Percentiles rank a stretch among this genome's conserved stretches.
phyloP scores from a whole-genome alignment of 1,284 basidiomycete species.

The Pterula multifida region DNA sequence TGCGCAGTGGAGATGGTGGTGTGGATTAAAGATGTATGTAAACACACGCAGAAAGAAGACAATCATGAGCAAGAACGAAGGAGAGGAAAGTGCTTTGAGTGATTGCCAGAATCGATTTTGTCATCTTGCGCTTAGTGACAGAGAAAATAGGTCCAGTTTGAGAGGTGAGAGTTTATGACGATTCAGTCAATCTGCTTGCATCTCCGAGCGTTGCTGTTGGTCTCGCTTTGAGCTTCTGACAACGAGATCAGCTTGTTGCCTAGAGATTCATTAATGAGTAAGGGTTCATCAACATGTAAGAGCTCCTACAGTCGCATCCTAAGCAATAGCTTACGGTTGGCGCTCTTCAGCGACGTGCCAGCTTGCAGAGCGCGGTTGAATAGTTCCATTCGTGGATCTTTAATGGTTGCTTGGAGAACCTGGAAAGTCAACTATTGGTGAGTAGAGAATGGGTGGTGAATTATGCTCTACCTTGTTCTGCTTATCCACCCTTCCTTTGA shows the following conservation, averaged over 20 bases:
- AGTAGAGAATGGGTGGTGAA: not conserved
- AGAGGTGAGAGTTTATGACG: too few species aligned
- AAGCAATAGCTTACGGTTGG: conserved; percentile 64
- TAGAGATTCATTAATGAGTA: conserved; percentile 17
- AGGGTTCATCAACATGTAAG: conserved; percentile 1
- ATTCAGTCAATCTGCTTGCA: not conserved
- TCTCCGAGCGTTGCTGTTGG: not conserved
- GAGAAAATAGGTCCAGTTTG: too few species aligned
- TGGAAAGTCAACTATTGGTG: conserved; percentile 14
- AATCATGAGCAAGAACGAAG: too few species aligned
- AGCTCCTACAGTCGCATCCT: conserved; percentile 60
- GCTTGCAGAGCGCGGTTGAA: conserved; percentile 65
- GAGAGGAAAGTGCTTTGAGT: too few species aligned
- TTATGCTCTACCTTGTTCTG: conserved; percentile 52
- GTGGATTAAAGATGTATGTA: too few species aligned
- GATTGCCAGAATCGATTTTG: too few species aligned
- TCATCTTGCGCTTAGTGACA: too few species aligned
- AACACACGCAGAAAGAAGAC: too few species aligned
- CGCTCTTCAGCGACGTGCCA: conserved; percentile 54
- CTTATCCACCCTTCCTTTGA: conserved; percentile 71
- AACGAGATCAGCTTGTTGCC: conserved; percentile 58
- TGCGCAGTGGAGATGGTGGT: too few species aligned
- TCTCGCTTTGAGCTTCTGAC: conserved; percentile 31
- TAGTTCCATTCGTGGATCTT: conserved; percentile 60
- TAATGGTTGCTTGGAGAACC: conserved; percentile 66